Percentiles rank a stretch among this genome's conserved stretches.
These are phyloP conservation scores for Pythium guiyangense DNA, from an alignment of 352 stramenopile genomes.

Conservation along the genomic window DNA sequence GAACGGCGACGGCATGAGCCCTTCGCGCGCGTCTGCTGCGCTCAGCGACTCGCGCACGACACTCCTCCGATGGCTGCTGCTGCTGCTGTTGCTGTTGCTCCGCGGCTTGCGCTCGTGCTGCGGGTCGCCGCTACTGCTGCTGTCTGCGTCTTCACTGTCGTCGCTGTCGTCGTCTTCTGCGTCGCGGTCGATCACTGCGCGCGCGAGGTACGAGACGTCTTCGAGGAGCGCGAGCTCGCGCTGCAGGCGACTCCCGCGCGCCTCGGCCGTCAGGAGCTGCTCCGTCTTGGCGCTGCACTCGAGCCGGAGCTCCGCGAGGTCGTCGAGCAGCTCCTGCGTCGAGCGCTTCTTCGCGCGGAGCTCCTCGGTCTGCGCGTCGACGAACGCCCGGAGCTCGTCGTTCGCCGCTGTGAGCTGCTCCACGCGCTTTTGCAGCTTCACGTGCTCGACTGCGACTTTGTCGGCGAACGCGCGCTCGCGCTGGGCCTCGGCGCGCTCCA, in stretches of 20 bases:
- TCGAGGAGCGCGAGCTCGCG: slow-evolving; percentile 73
- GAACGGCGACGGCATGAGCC: slow-evolving; percentile 21
- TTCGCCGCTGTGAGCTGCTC: slow-evolving; percentile 29
- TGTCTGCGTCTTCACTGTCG: slow-evolving; percentile 18
- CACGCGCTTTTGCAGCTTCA: slow-evolving; percentile 19
- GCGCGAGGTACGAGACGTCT: slow-evolving; percentile 68
- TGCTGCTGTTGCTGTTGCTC: not conserved
- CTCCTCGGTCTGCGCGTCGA: slow-evolving; percentile 9
- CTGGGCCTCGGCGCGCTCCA: slow-evolving; percentile 28
- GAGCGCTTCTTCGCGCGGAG: slow-evolving; percentile 27
- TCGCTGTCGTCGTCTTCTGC: slow-evolving; percentile 66
- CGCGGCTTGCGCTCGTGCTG: too few species aligned
- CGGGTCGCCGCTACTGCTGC: not conserved
- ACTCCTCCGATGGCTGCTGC: not conserved
- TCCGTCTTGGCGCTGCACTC: slow-evolving; percentile 54
- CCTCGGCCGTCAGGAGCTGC: slow-evolving; percentile 51
- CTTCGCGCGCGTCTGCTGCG: not conserved
- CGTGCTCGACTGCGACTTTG: slow-evolving; percentile 40
- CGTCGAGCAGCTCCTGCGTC: slow-evolving; percentile 35
- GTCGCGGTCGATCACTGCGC: slow-evolving; percentile 62
- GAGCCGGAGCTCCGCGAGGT: slow-evolving; percentile 26
- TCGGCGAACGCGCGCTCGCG: slow-evolving; percentile 36
- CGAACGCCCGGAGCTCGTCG: not conserved
- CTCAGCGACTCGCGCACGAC: not conserved
- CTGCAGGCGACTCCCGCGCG: slow-evolving; percentile 63